A percentile compares a stretch with the other conserved stretches of the same genome.
These are phyloP conservation scores for Penicillium nordicum DNA, from an alignment of 2,329 filamentous ascomycete genomes.

Conservation along the genomic window DNA sequence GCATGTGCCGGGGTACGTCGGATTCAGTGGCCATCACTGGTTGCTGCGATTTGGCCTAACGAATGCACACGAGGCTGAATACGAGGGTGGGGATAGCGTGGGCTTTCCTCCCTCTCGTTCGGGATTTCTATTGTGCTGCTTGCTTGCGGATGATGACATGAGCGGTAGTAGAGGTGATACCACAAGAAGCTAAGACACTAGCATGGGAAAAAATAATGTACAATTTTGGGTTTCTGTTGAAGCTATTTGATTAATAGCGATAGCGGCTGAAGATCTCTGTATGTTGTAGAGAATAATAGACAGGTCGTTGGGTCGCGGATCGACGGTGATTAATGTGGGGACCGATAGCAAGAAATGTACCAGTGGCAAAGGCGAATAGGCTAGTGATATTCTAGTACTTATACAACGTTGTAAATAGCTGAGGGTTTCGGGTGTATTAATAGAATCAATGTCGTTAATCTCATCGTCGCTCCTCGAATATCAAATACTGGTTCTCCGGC, in stretches of 20 bases:
- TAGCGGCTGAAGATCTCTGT: background rate
- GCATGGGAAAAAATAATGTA: background rate
- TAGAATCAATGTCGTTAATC: background rate
- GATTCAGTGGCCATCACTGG: slow-evolving; percentile 20
- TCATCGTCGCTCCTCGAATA: background rate
- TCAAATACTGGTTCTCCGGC: background rate
- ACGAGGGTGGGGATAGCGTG: background rate
- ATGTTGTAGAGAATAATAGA: background rate
- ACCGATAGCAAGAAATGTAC: background rate
- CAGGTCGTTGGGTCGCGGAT: background rate
- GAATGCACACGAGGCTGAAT: background rate
- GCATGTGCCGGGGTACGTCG: slow-evolving; percentile 33
- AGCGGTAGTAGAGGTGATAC: background rate
- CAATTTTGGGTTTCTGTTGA: background rate
- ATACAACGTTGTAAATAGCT: background rate
- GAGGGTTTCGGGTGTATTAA: background rate
- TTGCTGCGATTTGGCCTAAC: background rate
- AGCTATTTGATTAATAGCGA: background rate
- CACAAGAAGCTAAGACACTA: background rate
- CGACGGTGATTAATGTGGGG: slow-evolving; percentile 7
- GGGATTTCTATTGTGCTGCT: background rate
- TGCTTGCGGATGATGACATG: background rate
- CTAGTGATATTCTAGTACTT: background rate
- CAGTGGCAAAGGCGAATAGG: background rate
- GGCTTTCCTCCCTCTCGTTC: background rate